Percentiles rank a stretch among this genome's conserved stretches.
These are phyloP conservation scores for Cercospora sojina DNA, from an alignment of 2,329 filamentous ascomycete genomes.

Conservation along the genomic window DNA sequence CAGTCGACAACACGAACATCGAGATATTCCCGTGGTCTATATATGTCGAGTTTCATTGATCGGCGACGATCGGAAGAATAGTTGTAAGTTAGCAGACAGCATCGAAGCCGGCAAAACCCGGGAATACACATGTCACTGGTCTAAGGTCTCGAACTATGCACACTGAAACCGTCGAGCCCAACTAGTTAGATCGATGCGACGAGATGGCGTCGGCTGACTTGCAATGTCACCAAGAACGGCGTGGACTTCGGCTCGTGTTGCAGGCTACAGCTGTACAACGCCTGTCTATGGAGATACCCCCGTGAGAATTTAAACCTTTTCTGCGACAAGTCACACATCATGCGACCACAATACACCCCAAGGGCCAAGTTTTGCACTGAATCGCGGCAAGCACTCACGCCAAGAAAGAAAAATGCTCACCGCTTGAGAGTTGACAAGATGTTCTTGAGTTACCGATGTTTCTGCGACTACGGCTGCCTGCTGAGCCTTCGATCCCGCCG, in stretches of 20 bases:
- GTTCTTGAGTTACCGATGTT: not conserved
- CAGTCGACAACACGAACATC: not conserved
- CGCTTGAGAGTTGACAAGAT: not conserved
- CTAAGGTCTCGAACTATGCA: not conserved
- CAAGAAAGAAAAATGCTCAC: not conserved
- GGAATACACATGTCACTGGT: not conserved
- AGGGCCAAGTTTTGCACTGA: not conserved
- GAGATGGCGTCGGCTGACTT: not conserved
- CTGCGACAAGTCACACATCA: conserved; percentile 3
- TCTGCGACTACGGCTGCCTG: not conserved
- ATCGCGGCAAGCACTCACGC: not conserved
- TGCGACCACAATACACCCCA: not conserved
- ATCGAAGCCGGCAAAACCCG: not conserved
- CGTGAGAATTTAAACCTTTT: not conserved
- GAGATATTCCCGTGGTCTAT: not conserved
- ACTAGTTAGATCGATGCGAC: not conserved
- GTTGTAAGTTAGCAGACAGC: not conserved
- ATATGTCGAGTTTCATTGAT: not conserved
- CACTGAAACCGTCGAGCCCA: conserved; percentile 3
- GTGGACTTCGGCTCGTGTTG: not conserved
- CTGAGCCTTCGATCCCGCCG: not conserved
- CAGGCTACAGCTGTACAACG: not conserved
- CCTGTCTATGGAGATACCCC: not conserved
- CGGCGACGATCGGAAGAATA: not conserved
- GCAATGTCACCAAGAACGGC: not conserved